Evolutionary conservation across 805 yeast species (phyloP).

Genomic region (Candida adriatica): DNA sequence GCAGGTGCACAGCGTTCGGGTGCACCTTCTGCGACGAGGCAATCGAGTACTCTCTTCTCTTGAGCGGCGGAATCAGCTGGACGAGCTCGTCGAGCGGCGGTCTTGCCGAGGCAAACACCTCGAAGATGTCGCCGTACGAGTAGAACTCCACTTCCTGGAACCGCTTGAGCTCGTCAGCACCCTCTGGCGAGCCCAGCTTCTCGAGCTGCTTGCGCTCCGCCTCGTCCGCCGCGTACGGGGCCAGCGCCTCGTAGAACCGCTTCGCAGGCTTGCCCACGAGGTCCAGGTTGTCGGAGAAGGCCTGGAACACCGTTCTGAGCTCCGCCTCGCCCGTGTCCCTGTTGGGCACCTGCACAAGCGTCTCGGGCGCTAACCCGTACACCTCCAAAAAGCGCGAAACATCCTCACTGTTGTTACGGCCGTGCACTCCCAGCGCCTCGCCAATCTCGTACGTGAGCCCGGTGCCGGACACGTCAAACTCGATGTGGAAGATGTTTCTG

Average conservation of each 20-base stretch:
- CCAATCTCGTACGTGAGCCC: constrained; percentile 91
- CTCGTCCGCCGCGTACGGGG: constrained; percentile 64
- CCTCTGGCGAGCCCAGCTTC: constrained; percentile 65
- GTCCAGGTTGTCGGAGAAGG: constrained; percentile 74
- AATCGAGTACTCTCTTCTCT: constrained; percentile 96
- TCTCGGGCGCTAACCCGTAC: constrained; percentile 68
- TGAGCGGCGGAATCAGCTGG: constrained; percentile 72
- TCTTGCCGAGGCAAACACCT: constrained; percentile 73
- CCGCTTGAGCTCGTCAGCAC: constrained; percentile 77
- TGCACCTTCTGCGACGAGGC: constrained; percentile 94
- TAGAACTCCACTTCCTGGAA: constrained; percentile 79
- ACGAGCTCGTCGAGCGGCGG: constrained; percentile 69
- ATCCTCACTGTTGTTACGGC: constrained; percentile 61
- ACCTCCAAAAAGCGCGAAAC: constrained; percentile 63
- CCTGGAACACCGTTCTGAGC: constrained; percentile 76
- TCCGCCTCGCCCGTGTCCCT: constrained; percentile 57
- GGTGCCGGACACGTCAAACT: constrained; percentile 85
- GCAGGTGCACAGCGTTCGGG: constrained; percentile 82
- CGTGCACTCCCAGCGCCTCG: constrained; percentile 94
- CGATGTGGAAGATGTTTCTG: constrained; percentile 94
- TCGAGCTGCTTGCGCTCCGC: constrained; percentile 56
- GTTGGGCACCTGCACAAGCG: constrained; percentile 63
- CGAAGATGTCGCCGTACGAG: constrained; percentile 75
- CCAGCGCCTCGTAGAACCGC: constrained; percentile 81
- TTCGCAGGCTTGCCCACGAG: constrained; percentile 94